Evolutionary conservation across 2,329 filamentous ascomycete genomes (phyloP).

Genomic region (Botrytis medusae): DNA sequence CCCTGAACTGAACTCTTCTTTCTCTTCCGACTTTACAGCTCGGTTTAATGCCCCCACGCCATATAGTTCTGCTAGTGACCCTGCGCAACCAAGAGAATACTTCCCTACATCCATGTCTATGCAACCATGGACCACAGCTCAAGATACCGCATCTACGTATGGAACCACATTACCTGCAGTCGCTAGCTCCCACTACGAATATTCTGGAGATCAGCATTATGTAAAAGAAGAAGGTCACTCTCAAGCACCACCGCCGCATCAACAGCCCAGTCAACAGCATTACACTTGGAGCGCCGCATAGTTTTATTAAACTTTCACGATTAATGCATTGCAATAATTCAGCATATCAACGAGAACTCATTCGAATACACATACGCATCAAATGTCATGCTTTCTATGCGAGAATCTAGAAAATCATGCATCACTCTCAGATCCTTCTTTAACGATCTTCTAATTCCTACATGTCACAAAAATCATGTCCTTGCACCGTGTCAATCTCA

Average conservation of each 20-base stretch:
- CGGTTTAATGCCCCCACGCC: slow-evolving; percentile 31
- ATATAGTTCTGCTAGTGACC: slow-evolving; percentile 27
- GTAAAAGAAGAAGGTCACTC: slow-evolving; percentile 30
- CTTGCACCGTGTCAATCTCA: neutral
- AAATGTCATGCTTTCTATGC: neutral
- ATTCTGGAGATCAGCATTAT: slow-evolving; percentile 30
- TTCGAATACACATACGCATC: neutral
- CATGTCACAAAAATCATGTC: neutral
- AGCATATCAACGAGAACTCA: neutral
- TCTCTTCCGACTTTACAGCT: slow-evolving; percentile 30
- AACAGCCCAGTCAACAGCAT: slow-evolving; percentile 27
- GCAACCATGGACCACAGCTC: slow-evolving; percentile 34
- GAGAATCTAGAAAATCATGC: neutral
- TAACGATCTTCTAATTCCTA: neutral
- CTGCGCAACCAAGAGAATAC: slow-evolving; percentile 31
- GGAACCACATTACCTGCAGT: slow-evolving; percentile 27
- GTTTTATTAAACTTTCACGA: neutral
- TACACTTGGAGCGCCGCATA: slow-evolving; percentile 37
- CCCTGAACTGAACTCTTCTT: slow-evolving; percentile 30
- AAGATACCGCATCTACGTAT: slow-evolving; percentile 30
- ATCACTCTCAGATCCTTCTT: neutral
- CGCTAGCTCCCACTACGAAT: slow-evolving; percentile 34
- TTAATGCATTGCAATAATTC: neutral
- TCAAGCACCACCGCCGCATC: slow-evolving; percentile 22
- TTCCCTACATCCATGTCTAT: slow-evolving; percentile 30